Evolutionary conservation across 495 filamentous ascomycete species (phyloP).

Genomic region (Paragyromitra xinjiangensis): DNA sequence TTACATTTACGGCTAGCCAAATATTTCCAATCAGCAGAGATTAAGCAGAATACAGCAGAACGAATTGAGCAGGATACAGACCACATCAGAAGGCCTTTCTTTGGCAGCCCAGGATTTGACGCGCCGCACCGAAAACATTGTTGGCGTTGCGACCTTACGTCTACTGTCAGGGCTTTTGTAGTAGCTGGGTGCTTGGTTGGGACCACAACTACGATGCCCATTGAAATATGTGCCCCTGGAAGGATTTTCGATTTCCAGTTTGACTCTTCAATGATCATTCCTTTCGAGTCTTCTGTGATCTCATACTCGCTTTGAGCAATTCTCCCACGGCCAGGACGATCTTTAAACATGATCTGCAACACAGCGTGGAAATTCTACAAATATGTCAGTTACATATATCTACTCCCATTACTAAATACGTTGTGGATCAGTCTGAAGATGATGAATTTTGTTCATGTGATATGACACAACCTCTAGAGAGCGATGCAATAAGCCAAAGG

Average conservation of each 20-base stretch:
- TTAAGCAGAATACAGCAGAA: not conserved
- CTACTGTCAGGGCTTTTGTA: not conserved
- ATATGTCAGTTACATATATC: not conserved
- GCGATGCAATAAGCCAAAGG: no score
- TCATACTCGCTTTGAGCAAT: not conserved
- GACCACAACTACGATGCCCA: constrained; percentile 8
- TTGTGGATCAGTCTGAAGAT: not conserved
- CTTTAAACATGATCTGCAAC: constrained; percentile 1
- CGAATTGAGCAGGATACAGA: not conserved
- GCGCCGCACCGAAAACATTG: not conserved
- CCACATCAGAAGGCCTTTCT: not conserved
- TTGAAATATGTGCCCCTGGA: constrained; percentile 2
- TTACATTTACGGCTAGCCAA: not conserved
- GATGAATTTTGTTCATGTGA: not conserved
- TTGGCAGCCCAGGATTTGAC: not conserved
- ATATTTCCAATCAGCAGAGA: not conserved
- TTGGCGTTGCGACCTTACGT: not conserved
- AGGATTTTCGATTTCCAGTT: constrained; percentile 15
- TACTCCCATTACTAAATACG: not conserved
- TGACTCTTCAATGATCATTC: not conserved
- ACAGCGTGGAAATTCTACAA: constrained; percentile 16
- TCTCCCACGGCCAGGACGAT: not conserved
- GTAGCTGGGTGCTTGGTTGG: not conserved
- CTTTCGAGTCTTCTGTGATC: not conserved
- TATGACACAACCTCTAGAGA: not conserved